Base-by-base conservation (phyloP, 139 green algal species). In the Gonium pectorale region DNA sequence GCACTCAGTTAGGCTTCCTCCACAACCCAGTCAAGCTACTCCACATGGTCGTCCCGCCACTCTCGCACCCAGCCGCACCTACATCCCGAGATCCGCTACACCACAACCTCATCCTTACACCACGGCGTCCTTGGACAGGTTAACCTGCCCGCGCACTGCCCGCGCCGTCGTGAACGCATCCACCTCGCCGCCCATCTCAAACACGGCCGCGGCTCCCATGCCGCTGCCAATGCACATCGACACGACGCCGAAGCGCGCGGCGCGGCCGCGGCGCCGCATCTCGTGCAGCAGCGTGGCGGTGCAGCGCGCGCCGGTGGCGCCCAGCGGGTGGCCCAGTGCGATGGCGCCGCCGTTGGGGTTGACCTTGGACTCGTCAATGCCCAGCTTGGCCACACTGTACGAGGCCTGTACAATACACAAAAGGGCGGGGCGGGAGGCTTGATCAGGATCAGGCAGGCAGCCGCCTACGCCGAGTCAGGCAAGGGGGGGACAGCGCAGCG, bases 281-380 rank as follows among this genome's bases (percentile, higher is more conserved):
- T 99, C 97, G 60, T 99, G 94, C 85, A 99, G 90, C 75, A 99
- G 93, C 35, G 64, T 99, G 60, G 97, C 97, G 7, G 96, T 97
- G 91, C 94, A 95, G 38, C 96, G 90, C 1, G 93, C 89, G 43
- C 95, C 96, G 7, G 96, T 98, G 86, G 88, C 92, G 44, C 97
- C 97, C 67, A 99, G 89, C 8, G 97, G 97, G 89, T 99, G 97
- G 21, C 97, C 97, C 68, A 99, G 87, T 0, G 97, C 97, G 70
- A 99, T 98, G 79, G 97, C 97, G 8, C 97, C 97, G 63, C 97
- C 97, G 86, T 99, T 99, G 63, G 96, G 94, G 91, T 99, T 99
- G 29, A 99, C 97, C 89, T 96, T 96, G 35, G 88, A 73, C 40
- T 86, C 59, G 90, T 99, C 96, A 13, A 99, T 83, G 68, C 94